Evolutionary conservation across 2,329 filamentous ascomycete species (phyloP).

Genomic region (Penicillium sp.): DNA sequence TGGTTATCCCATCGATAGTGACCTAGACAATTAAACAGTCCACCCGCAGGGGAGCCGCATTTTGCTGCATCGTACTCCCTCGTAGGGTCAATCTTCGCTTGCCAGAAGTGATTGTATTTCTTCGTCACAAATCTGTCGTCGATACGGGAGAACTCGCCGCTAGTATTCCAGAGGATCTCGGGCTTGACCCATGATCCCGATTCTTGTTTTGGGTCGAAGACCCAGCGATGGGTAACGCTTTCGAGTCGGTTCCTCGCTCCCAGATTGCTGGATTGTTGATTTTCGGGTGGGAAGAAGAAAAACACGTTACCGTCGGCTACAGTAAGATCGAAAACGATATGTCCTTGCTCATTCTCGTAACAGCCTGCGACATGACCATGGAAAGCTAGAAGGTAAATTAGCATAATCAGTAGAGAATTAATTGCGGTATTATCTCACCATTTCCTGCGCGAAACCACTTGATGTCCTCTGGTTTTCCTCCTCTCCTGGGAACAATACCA

Average conservation of each 20-base stretch:
- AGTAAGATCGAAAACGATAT: neutral
- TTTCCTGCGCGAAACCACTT: neutral
- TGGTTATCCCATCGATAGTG: neutral
- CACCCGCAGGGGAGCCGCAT: neutral
- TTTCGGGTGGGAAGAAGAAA: neutral
- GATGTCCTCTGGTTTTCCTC: neutral
- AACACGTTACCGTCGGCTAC: neutral
- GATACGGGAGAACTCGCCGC: conserved; percentile 28
- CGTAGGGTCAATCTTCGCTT: conserved; percentile 31
- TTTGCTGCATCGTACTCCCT: conserved; percentile 30
- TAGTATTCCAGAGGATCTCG: conserved; percentile 20
- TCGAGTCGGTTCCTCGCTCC: conserved; percentile 22
- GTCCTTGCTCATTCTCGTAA: neutral
- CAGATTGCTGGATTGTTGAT: neutral
- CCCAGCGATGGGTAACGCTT: conserved; percentile 30
- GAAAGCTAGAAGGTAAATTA: neutral
- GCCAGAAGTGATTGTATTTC: conserved; percentile 51
- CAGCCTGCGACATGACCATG: neutral
- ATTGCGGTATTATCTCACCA: neutral
- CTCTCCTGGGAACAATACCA: neutral
- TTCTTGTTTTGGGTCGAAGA: conserved; percentile 26
- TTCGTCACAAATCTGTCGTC: conserved; percentile 41
- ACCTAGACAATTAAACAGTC: neutral
- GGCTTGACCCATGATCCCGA: conserved; percentile 42
- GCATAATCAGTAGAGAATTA: neutral